phyloP scores from a whole-genome alignment of 2,329 filamentous ascomycete species.

The Hypocreales sp. region DNA sequence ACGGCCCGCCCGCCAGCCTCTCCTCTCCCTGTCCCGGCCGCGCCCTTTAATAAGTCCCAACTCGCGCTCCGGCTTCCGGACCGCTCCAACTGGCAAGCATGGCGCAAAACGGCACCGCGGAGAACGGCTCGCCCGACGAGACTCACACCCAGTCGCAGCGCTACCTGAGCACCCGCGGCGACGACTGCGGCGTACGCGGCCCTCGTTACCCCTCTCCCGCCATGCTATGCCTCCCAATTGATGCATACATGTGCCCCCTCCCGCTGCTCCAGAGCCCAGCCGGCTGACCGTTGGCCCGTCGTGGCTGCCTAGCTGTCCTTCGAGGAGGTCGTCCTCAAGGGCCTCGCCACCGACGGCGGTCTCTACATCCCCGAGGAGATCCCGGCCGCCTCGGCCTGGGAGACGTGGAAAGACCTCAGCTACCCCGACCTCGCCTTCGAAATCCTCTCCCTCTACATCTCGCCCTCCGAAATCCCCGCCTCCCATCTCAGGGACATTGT shows the following conservation, averaged over 20 bases:
- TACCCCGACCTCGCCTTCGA: conserved; percentile 73
- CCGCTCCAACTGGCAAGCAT: too few species aligned
- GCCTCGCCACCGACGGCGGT: conserved; percentile 72
- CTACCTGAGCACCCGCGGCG: conserved; percentile 35
- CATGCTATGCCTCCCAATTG: too few species aligned
- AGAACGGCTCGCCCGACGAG: conserved; percentile 14
- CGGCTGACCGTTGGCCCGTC: too few species aligned
- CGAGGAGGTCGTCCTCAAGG: conserved; percentile 81
- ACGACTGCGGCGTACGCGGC: conserved; percentile 28
- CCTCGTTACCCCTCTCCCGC: conserved; percentile 1
- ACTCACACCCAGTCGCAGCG: conserved; percentile 29
- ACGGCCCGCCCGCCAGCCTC: too few species aligned
- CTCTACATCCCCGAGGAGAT: conserved; percentile 81
- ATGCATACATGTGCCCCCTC: too few species aligned
- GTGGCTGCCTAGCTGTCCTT: conserved; percentile 73
- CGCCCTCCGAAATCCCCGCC: conserved; percentile 63
- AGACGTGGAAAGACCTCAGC: conserved; percentile 59
- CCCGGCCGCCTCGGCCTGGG: conserved; percentile 24
- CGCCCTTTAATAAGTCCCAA: neutral
- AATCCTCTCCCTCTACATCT: conserved; percentile 81
- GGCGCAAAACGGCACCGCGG: conserved; percentile 23
- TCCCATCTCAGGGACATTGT: conserved; percentile 74
- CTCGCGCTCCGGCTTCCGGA: too few species aligned
- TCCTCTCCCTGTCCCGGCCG: neutral
- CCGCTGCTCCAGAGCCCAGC: too few species aligned